These are phyloP conservation scores for Scutellaria minor DNA, from an alignment of 257 asterid species.

Conservation along the genomic window DNA sequence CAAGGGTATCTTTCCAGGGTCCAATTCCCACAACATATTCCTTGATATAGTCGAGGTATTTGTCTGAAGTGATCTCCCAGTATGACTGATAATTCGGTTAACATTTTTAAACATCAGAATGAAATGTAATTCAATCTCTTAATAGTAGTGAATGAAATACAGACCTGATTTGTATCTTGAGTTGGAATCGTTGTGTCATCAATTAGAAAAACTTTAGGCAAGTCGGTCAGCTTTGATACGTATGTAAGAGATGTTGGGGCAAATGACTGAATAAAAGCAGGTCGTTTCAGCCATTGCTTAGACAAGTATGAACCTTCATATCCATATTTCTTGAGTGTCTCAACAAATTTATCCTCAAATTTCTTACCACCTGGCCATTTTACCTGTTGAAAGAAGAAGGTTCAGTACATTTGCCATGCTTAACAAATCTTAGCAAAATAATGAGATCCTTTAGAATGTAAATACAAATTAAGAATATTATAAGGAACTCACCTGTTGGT, in stretches of 20 bases:
- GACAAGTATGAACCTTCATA: constrained; percentile 88
- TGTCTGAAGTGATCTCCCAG: constrained; percentile 87
- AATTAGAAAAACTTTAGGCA: constrained; percentile 82
- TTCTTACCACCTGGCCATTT: constrained; percentile 86
- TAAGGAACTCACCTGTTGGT: constrained; percentile 69
- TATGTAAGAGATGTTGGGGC: constrained; percentile 87
- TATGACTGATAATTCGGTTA: constrained; percentile 60
- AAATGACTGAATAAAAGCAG: constrained; percentile 89
- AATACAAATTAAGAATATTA: constrained; percentile 30
- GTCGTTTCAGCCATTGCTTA: constrained; percentile 80
- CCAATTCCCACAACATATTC: constrained; percentile 92
- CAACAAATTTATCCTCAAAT: constrained; percentile 87
- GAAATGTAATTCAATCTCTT: too few relatives aligned
- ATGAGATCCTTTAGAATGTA: background rate
- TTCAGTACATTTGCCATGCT: constrained; percentile 4
- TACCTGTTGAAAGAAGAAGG: constrained; percentile 55
- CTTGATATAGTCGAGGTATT: constrained; percentile 79
- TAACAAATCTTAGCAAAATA: background rate
- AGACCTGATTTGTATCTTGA: constrained; percentile 96
- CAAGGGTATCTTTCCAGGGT: constrained; percentile 89
- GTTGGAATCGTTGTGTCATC: constrained; percentile 60
- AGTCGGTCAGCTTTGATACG: constrained; percentile 71
- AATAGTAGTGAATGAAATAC: background rate
- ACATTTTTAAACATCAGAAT: constrained; percentile 12
- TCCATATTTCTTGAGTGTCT: constrained; percentile 74